Evolutionary conservation across 164 flowering plant species (phyloP).

Genomic region (Cinnamomum micranthum): DNA sequence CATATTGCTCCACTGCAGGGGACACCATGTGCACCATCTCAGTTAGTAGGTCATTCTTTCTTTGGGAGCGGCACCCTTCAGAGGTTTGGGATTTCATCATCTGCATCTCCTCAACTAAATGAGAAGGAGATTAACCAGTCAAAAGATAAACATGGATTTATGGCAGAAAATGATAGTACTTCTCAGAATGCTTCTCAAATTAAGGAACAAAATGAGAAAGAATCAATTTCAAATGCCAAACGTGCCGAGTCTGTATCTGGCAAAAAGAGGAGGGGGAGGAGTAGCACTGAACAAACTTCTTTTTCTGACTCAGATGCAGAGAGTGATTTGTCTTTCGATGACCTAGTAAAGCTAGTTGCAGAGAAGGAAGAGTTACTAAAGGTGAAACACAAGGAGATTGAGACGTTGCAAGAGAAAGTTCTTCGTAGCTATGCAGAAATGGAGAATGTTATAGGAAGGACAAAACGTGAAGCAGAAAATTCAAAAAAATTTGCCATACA

Average conservation of each 20-base stretch:
- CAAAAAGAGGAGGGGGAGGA: conserved; percentile 30
- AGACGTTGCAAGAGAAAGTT: conserved; percentile 66
- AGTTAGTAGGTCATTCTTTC: conserved; percentile 21
- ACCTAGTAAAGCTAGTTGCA: conserved; percentile 63
- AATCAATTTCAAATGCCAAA: conserved; percentile 27
- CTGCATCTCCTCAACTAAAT: conserved; percentile 56
- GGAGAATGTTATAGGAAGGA: conserved; percentile 83
- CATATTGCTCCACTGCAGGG: conserved; percentile 3
- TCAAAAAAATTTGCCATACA: conserved; percentile 86
- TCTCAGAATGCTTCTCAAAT: conserved; percentile 3
- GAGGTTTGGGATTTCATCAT: conserved; percentile 54
- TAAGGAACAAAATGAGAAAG: conserved; percentile 18
- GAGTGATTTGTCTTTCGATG: conserved; percentile 59
- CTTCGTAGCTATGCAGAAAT: conserved; percentile 76
- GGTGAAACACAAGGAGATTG: conserved; percentile 56
- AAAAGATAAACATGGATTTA: conserved; percentile 24
- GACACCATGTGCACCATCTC: conserved; percentile 22
- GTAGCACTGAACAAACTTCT: conserved; percentile 41
- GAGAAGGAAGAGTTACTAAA: conserved; percentile 71
- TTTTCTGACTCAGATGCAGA: conserved; percentile 76
- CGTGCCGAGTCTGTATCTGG: conserved; percentile 17
- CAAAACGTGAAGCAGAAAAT: conserved; percentile 81
- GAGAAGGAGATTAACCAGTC: conserved; percentile 39
- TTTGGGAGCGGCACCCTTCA: conserved; percentile 22
- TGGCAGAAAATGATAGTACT: background rate